phyloP scores from a whole-genome alignment of 306 rosid genomes.

The Argentina anserina region DNA sequence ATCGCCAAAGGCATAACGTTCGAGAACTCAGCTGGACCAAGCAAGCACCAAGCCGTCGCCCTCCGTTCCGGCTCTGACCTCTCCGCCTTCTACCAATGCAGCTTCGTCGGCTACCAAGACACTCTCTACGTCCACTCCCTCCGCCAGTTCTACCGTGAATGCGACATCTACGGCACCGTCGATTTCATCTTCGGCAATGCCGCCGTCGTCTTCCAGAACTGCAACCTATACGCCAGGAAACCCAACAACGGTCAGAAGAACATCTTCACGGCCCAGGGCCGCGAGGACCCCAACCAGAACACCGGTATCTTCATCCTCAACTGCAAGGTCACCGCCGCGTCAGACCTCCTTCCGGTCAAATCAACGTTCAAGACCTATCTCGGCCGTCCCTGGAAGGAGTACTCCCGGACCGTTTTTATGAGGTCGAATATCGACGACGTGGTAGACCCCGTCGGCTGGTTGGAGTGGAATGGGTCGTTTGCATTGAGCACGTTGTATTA shows the following conservation, averaged over 20 bases:
- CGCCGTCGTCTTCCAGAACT: conserved; percentile 68
- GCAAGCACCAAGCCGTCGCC: conserved; percentile 93
- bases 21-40: conserved; percentile 81
- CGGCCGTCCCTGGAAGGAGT: conserved; percentile 83
- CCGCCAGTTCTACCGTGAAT: conserved; percentile 83
- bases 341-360: conserved; percentile 51
- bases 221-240: conserved; percentile 71
- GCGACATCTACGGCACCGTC: conserved; percentile 77
- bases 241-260: conserved; percentile 60
- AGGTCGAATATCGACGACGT: conserved; percentile 50
- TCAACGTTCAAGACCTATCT: conserved; percentile 49
- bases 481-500: conserved; percentile 68
- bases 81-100: conserved; percentile 73
- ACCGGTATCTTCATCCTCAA: conserved; percentile 71
- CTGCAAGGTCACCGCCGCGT: conserved; percentile 58
- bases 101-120: conserved; percentile 88
- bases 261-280: conserved; percentile 81
- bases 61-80: conserved; percentile 63
- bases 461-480: conserved; percentile 72
- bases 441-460: conserved; percentile 66
- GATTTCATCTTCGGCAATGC: conserved; percentile 90
- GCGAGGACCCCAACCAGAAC: conserved; percentile 82
- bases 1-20: conserved; percentile 77
- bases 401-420: conserved; percentile 63
- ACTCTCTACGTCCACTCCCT: conserved; percentile 87